Conservation (phyloP, 2,329 filamentous ascomycete genomes). For the Aspergillus sp. region DNA sequence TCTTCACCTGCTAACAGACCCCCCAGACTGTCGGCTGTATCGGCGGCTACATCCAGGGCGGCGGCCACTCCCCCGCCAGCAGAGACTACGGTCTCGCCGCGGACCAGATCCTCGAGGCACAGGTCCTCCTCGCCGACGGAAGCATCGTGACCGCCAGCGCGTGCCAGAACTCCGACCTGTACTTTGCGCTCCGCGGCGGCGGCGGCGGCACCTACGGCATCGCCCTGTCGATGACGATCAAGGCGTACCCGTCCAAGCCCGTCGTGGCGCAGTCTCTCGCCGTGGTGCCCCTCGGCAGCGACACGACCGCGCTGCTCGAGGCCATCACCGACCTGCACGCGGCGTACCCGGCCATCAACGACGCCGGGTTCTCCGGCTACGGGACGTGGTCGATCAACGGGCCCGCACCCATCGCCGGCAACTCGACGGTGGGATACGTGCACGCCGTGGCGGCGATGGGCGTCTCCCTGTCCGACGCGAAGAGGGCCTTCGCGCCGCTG, state of each 20-base stretch:
- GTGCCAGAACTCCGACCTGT: slow-evolving; percentile 30
- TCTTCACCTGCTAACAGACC: neutral
- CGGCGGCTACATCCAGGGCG: slow-evolving; percentile 43
- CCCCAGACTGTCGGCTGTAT: slow-evolving; percentile 18
- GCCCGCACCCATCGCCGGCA: slow-evolving; percentile 8
- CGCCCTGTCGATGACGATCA: slow-evolving; percentile 17
- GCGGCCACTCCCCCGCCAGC: slow-evolving; percentile 42
- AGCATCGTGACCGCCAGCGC: slow-evolving; percentile 33
- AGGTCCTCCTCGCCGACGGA: slow-evolving; percentile 42
- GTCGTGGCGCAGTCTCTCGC: slow-evolving; percentile 8
- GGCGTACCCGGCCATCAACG: slow-evolving; percentile 11
- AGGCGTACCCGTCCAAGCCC: slow-evolving; percentile 14
- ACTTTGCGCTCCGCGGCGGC: slow-evolving; percentile 40
- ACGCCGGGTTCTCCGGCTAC: slow-evolving; percentile 18
- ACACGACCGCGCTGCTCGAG: slow-evolving; percentile 5
- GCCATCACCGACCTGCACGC: slow-evolving; percentile 12
- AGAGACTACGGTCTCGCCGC: slow-evolving; percentile 44
- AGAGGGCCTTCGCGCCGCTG: slow-evolving; percentile 5
- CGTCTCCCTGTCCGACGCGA: slow-evolving; percentile 7
- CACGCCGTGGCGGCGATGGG: slow-evolving; percentile 15
- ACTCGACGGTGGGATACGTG: slow-evolving; percentile 14
- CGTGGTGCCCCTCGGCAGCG: neutral
- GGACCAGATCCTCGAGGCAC: slow-evolving; percentile 46
- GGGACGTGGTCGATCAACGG: slow-evolving; percentile 13
- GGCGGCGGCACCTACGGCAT: slow-evolving; percentile 33